Conservation (phyloP, 306 rosid genomes). For the Malus asiatica region DNA sequence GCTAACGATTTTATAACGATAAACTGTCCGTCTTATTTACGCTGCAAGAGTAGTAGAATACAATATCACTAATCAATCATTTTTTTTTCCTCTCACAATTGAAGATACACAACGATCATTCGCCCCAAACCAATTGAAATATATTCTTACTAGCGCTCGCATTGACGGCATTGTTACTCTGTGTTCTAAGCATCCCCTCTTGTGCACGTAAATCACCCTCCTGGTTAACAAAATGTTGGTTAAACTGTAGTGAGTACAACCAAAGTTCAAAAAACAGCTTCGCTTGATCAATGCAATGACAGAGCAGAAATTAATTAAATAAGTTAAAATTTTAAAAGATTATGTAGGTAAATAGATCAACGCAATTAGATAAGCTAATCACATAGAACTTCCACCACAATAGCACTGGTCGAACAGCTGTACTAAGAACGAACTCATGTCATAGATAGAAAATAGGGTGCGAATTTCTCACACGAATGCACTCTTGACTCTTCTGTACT, state of each 20-base stretch:
- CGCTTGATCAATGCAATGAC: background rate
- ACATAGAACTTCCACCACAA: background rate
- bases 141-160: slow-evolving; percentile 75
- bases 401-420: background rate
- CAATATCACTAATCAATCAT: background rate
- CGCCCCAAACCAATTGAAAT: slow-evolving; percentile 80
- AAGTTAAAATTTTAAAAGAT: background rate
- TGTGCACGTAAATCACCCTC: slow-evolving; percentile 63
- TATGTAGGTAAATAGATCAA: background rate
- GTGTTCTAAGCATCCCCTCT: slow-evolving; percentile 68
- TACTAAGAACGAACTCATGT: background rate
- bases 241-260: background rate
- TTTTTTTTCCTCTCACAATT: background rate
- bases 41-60: background rate
- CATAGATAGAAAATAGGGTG: background rate
- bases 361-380: background rate
- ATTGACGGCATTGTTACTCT: slow-evolving; percentile 57
- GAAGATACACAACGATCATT: slow-evolving; percentile 18
- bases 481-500: background rate
- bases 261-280: background rate
- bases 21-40: background rate
- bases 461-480: background rate
- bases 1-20: background rate
- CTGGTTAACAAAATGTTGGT: slow-evolving; percentile 28
- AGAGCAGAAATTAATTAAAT: background rate